Percentiles rank a stretch among this genome's conserved stretches.
phyloP scores from a whole-genome alignment of 1,284 basidiomycete species.

The Stygiomarasmius scandens region DNA sequence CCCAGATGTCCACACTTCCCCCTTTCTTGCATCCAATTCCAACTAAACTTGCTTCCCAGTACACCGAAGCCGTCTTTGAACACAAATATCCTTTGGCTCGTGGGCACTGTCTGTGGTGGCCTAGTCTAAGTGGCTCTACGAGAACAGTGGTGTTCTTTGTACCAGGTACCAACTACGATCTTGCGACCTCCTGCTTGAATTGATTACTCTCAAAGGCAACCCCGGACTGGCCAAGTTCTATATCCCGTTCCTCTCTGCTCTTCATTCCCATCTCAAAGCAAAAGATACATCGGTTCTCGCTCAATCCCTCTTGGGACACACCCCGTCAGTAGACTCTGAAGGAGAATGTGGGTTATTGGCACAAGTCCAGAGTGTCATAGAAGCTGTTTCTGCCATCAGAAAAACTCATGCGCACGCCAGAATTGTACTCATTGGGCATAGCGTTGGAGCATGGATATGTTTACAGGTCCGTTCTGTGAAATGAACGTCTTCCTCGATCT shows the following conservation, averaged over 20 bases:
- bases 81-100: slow-evolving; percentile 39
- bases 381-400: slow-evolving; percentile 49
- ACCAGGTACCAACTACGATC: slow-evolving; percentile 44
- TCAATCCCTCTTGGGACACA: slow-evolving; percentile 57
- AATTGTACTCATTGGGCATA: slow-evolving; percentile 58
- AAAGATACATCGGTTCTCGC: slow-evolving; percentile 50
- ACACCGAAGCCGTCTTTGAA: slow-evolving; percentile 37
- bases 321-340: slow-evolving; percentile 30
- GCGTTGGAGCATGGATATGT: slow-evolving; percentile 62
- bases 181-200: background rate
- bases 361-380: slow-evolving; percentile 52
- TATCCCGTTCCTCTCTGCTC: slow-evolving; percentile 50
- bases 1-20: slow-evolving; percentile 28
- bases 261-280: slow-evolving; percentile 40
- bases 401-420: slow-evolving; percentile 35
- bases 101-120: slow-evolving; percentile 60
- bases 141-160: slow-evolving; percentile 52
- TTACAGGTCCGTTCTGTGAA: slow-evolving; percentile 43
- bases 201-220: slow-evolving; percentile 47
- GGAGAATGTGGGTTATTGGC: slow-evolving; percentile 36
- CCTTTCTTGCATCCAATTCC: slow-evolving; percentile 34
- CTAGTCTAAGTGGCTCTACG: slow-evolving; percentile 28
- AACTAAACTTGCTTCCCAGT: slow-evolving; percentile 9
- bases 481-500: slow-evolving; percentile 2
- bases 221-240: slow-evolving; percentile 65